Evolutionary conservation across 78 protist genomes (phyloP).

Genomic region (Dictyostelium citrinum): DNA sequence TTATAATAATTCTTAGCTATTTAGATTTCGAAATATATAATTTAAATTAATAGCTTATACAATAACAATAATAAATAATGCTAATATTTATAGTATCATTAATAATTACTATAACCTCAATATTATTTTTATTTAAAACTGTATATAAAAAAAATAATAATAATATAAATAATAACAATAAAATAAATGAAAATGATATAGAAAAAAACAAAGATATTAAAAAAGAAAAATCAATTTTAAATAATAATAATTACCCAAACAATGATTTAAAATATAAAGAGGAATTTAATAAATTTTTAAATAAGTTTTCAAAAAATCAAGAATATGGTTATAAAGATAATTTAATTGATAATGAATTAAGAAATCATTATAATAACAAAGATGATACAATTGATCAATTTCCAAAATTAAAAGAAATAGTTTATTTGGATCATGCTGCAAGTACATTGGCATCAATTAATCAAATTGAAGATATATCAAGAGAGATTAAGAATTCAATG

Average conservation of each 20-base stretch:
- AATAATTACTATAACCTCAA: background rate
- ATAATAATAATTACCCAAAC: background rate
- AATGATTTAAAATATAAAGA: background rate
- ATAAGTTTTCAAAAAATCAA: background rate
- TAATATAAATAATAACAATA: background rate
- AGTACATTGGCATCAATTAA: background rate
- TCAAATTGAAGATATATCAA: background rate
- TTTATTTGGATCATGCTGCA: slow-evolving; percentile 75
- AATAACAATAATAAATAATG: background rate
- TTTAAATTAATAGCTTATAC: background rate
- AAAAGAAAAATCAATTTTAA: background rate
- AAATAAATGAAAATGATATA: background rate
- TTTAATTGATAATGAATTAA: background rate
- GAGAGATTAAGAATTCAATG: background rate
- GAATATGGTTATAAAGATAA: slow-evolving; percentile 13
- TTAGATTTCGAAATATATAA: background rate
- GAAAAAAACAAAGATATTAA: background rate
- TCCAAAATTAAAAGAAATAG: slow-evolving; percentile 9
- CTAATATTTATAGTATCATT: background rate
- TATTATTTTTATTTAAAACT: background rate
- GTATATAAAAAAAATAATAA: background rate
- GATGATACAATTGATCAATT: background rate
- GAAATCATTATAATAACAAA: background rate
- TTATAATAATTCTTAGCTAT: too few relatives aligned
- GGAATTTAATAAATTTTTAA: background rate